Conservation (phyloP, 345 rosid species). For the Aegle marmelos region DNA sequence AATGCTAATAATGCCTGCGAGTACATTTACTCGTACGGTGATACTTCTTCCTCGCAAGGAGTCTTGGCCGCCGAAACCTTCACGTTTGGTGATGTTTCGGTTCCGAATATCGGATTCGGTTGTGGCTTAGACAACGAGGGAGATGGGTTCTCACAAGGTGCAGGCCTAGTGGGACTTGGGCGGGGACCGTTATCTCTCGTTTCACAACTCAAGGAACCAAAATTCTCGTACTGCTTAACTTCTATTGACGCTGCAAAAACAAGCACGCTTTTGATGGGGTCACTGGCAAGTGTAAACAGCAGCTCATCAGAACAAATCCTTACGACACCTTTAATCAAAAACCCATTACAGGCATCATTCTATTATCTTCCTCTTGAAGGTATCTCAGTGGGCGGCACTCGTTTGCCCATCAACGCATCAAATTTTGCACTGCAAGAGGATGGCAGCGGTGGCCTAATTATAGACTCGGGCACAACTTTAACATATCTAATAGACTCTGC, state of each 20-base stretch:
- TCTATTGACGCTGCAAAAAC: conserved; percentile 51
- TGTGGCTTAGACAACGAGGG: conserved; percentile 86
- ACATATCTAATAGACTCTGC: conserved; percentile 64
- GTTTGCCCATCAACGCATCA: conserved; percentile 59
- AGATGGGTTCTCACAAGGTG: conserved; percentile 74
- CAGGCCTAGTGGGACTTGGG: conserved; percentile 91
- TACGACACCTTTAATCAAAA: conserved; percentile 58
- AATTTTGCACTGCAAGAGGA: conserved; percentile 61
- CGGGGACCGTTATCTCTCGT: conserved; percentile 74
- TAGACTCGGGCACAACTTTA: conserved; percentile 91
- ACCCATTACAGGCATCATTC: conserved; percentile 71
- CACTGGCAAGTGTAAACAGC: conserved; percentile 33
- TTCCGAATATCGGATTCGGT: conserved; percentile 66
- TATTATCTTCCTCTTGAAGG: conserved; percentile 88
- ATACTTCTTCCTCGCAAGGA: conserved; percentile 87
- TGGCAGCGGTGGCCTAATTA: conserved; percentile 85
- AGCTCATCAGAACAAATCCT: conserved; percentile 16
- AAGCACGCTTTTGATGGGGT: conserved; percentile 70
- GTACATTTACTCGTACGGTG: conserved; percentile 77
- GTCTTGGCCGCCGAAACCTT: conserved; percentile 60
- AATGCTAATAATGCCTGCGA: conserved; percentile 34
- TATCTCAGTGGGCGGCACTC: conserved; percentile 67
- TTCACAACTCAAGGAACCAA: conserved; percentile 70
- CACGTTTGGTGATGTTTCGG: conserved; percentile 51
- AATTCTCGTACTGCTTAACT: conserved; percentile 80